Base-by-base conservation (phyloP, 2,329 filamentous ascomycete genomes). In the Rhynchosporium graminicola region DNA sequence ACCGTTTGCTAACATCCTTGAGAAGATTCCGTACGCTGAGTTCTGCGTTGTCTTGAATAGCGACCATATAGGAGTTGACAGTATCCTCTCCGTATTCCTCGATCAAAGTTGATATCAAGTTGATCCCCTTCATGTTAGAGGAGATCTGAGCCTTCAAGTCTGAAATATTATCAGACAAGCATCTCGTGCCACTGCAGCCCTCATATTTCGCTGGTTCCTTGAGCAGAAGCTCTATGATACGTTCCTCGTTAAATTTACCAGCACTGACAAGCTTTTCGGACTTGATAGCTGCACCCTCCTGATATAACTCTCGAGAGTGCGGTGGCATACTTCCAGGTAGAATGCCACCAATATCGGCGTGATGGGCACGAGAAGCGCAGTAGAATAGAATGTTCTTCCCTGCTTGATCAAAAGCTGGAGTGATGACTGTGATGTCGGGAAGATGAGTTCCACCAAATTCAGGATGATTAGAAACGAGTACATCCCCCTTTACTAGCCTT, bases 91-190 rank as follows among this genome's bases (percentile, higher is more conserved):
- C 87, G 69, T 93, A 95, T 70, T 95, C 91, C 20, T 84, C 82
- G 67, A 96, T 92, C 1, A 95, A 78, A 0, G 83, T 81, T 56
- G 83, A 83, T 67, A 96, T 95, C 28, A 94, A 79, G 42, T 86
- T 87, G 71, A 94, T 94, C 8, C 92, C 92, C 69, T 92, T 92
- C 69, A 92, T 88, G 71, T 96, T 96, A 12, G 91, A 91, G 0
- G 92, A 91, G 12, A 95, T 88, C 73, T 96, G 91, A 0, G 92
- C 92, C 74, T 93, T 92, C 46, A 96, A 80, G 73, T 96, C 92
- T 58, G 91, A 93, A 67, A 96, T 80, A 72, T 96, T 96, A 74
- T 96, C 92, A 9, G 84, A 86, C 1, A 96, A 79, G 72, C 90
- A 92, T 48, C 91, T 80, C 0, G 91, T 93, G 2, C 91, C 91